Evolutionary conservation across 306 rosid species (phyloP), one percentile per base, ranked within the genome.

Genomic region (Prunus campanulata): DNA sequence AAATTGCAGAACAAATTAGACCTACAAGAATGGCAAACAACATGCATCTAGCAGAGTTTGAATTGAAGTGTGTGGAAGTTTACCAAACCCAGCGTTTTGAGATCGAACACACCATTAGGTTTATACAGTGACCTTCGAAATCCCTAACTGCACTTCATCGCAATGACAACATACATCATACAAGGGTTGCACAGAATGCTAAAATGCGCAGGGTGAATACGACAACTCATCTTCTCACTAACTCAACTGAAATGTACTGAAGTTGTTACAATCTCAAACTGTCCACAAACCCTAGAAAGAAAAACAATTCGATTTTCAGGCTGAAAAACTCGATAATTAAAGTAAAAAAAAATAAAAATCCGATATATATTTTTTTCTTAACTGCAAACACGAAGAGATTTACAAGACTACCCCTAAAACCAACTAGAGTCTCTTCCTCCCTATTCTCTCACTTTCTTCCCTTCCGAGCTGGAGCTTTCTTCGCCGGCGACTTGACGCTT

Each of bases 401-500:
- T 85, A 92, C 97, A 92, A 65, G 72, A 74, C 85, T 86, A 84
- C 80, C 86, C 79, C 88, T 80, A 85, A 57, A 42, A 35, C 22
- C 46, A 64, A 56, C 85, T 84, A 84, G 3, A 8, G 68, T 70
- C 66, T 51, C 48, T 60, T 69, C 20, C 2, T 54, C 44, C 39
- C n/a, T 35, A 30, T 15, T 1, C 2, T 4, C 18, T 80, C 84
- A 92, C 83, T 92, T 89, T 82, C 65, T 86, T 2, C 84, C 90
- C 71, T 74, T 87, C 85, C 83, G 89, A 0, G 90, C 75, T 6
- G 88, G 66, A 12, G 68, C 86, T 75, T 77, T 87, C 86, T 67
- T 92, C 15, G 80, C 84, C 81, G 96, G 90, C 11, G 96, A 89
- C 79, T 79, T 86, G 2, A 80, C 91, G 42, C 74, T 85, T 79